Conservation (phyloP, 306 rosid species). For the Glycine latifolia region DNA sequence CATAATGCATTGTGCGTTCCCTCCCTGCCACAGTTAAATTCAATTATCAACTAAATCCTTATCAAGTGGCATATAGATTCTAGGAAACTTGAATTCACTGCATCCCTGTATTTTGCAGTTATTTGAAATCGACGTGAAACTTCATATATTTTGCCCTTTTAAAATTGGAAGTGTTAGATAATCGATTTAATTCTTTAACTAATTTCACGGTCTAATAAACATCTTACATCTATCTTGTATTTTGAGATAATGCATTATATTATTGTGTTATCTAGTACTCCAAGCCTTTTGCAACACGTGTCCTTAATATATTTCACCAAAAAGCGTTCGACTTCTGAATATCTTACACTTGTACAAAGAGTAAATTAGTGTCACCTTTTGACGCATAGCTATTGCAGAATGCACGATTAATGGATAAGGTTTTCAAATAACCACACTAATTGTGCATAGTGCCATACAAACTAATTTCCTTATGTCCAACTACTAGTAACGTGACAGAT, state of each 20-base stretch:
- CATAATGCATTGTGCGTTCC: too few species aligned
- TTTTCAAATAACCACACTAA: too few species aligned
- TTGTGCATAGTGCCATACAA: too few species aligned
- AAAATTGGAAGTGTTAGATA: background rate
- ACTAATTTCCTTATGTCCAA: too few species aligned
- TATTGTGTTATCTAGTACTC: constrained; percentile 21
- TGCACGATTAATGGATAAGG: too few species aligned
- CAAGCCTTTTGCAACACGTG: constrained; percentile 27
- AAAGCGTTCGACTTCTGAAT: constrained; percentile 17
- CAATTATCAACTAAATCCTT: constrained; percentile 17
- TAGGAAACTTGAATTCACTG: constrained; percentile 21
- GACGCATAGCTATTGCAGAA: too few species aligned
- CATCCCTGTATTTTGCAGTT: constrained; percentile 19
- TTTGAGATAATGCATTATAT: constrained; percentile 36
- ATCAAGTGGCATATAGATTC: constrained; percentile 7
- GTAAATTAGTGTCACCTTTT: background rate
- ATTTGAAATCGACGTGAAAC: constrained; percentile 18
- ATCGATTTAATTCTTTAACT: constrained; percentile 37
- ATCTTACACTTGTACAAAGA: background rate
- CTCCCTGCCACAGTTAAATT: too few species aligned
- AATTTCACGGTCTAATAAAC: constrained; percentile 33
- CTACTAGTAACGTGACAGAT: too few species aligned
- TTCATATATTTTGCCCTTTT: background rate
- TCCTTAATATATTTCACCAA: constrained; percentile 35
- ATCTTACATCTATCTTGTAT: constrained; percentile 4